Percentiles rank a stretch among this genome's conserved stretches.
Conservation (phyloP, 352 stramenopile genomes). For the Plasmopara halstedii region DNA sequence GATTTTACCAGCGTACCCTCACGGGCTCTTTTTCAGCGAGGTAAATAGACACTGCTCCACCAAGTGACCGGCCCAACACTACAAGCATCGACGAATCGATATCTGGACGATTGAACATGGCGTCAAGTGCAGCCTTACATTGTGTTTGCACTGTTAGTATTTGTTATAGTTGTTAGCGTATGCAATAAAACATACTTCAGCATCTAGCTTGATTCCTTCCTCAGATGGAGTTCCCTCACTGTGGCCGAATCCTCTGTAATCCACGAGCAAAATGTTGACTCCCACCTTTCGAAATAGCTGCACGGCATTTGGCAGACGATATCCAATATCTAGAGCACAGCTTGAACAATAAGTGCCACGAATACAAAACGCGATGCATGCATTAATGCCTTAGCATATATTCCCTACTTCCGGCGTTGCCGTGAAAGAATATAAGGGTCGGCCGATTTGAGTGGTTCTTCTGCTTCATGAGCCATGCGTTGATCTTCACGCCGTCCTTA, state of each 20-base stretch:
- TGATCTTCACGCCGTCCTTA: slow-evolving; percentile 78
- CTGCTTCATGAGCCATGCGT: slow-evolving; percentile 91
- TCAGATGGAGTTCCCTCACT: slow-evolving; percentile 84
- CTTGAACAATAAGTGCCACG: neutral
- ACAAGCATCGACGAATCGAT: slow-evolving; percentile 86
- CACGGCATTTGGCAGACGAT: slow-evolving; percentile 89
- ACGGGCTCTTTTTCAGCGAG: slow-evolving; percentile 71
- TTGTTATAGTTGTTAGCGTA: too few species aligned
- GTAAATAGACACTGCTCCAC: slow-evolving; percentile 89
- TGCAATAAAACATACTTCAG: slow-evolving; percentile 69
- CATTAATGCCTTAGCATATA: neutral
- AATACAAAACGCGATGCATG: neutral
- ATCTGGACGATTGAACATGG: slow-evolving; percentile 57
- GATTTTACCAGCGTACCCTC: slow-evolving; percentile 27
- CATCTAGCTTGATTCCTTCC: slow-evolving; percentile 88
- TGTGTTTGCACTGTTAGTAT: neutral
- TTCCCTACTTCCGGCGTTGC: slow-evolving; percentile 88
- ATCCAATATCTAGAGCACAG: slow-evolving; percentile 79
- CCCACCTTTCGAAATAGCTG: slow-evolving; percentile 84
- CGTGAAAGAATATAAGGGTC: slow-evolving; percentile 94
- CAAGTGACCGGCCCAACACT: slow-evolving; percentile 89
- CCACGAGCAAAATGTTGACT: slow-evolving; percentile 89
- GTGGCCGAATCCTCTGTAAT: slow-evolving; percentile 93
- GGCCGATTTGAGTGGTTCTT: slow-evolving; percentile 36
- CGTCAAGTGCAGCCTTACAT: slow-evolving; percentile 63